Base-by-base conservation (phyloP, 2,329 filamentous ascomycete genomes). In the Xylaria polymorpha region DNA sequence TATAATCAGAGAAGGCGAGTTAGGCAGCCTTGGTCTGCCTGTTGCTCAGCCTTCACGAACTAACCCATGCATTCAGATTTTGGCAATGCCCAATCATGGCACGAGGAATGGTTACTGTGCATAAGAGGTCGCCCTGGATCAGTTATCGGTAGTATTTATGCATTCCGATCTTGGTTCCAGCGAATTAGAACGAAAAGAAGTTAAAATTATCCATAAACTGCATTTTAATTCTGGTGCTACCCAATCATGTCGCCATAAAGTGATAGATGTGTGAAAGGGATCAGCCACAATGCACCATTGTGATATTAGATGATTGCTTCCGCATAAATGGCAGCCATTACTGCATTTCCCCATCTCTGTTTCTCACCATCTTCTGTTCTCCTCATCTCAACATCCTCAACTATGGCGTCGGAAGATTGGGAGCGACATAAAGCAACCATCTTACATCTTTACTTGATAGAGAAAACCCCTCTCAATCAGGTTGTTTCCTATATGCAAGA, bases 331-430 rank as follows among this genome's bases (percentile, higher is more conserved):
- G 12, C 14, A 4, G 51, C 8, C n/a, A 29, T 18, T 9, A n/a
- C 51, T 53, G 14, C 7, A 18, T 53, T 35, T 4, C 14, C 7
- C 53, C 37, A 43, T 43, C 20, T 41, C 37, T 29, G 1, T 15
- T 15, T 14, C 20, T 18, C 7, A 35, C 14, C 20, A 3, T 20
- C 22, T 43, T 15, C 35, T 44, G 4, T 2, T 32, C 22, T 20
- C 25, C 5, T 25, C 29, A 35, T 20, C 37, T 32, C 43, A n/a
- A n/a, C 12, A 46, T 12, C 39, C 1, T 48, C 3, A 48, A n/a
- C 20, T 5, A 69, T 69, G 67, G 20, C 62, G 20, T 62, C 67
- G 4, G 25, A 53, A 6, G 57, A 69, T 4, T 69, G 67, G 67
- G 62, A 66, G 12, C 56, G 51, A 25, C 20, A 62, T n/a, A 69